These are phyloP conservation scores for Phaeodactylum tricornutum DNA, from an alignment of 108 stramenopile species.

Conservation along the genomic window DNA sequence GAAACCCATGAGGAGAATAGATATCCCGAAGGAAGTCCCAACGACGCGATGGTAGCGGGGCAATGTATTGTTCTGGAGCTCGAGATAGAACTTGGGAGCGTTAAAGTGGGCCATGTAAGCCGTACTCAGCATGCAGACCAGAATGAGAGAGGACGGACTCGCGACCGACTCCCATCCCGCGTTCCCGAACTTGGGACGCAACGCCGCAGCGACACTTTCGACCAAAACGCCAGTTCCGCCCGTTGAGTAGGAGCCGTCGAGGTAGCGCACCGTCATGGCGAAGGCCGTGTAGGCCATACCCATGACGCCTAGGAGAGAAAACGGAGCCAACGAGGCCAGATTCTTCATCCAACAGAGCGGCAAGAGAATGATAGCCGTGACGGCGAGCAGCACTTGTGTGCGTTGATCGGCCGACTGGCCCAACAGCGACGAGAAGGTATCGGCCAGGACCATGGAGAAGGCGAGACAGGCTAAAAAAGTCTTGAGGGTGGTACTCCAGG, in stretches of 20 bases:
- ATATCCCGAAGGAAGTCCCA: slow-evolving; percentile 58
- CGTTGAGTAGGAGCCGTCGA: slow-evolving; percentile 69
- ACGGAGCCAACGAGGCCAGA: slow-evolving; percentile 74
- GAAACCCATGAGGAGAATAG: slow-evolving; percentile 59
- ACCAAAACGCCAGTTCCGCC: slow-evolving; percentile 14
- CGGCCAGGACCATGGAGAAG: slow-evolving; percentile 93
- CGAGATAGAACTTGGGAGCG: slow-evolving; percentile 86
- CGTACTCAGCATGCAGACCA: slow-evolving; percentile 95
- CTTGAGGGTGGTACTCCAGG: slow-evolving; percentile 67
- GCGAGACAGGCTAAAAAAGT: slow-evolving; percentile 85
- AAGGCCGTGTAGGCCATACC: slow-evolving; percentile 83
- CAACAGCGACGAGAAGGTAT: slow-evolving; percentile 68
- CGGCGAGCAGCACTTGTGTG: slow-evolving; percentile 38
- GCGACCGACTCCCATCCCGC: slow-evolving; percentile 58
- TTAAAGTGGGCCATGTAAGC: slow-evolving; percentile 97
- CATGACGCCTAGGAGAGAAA: slow-evolving; percentile 69
- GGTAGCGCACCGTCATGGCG: slow-evolving; percentile 64
- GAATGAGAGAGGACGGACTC: slow-evolving; percentile 62
- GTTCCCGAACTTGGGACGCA: slow-evolving; percentile 66
- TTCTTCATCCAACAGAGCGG: slow-evolving; percentile 89
- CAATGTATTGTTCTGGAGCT: slow-evolving; percentile 86
- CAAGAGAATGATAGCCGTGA: slow-evolving; percentile 65
- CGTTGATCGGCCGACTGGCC: slow-evolving; percentile 29
- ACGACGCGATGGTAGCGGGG: slow-evolving; percentile 74
- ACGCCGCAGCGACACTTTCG: slow-evolving; percentile 35